These are phyloP conservation scores for Alternaria sp. DNA, from an alignment of 2,329 filamentous ascomycete genomes.

Conservation along the genomic window DNA sequence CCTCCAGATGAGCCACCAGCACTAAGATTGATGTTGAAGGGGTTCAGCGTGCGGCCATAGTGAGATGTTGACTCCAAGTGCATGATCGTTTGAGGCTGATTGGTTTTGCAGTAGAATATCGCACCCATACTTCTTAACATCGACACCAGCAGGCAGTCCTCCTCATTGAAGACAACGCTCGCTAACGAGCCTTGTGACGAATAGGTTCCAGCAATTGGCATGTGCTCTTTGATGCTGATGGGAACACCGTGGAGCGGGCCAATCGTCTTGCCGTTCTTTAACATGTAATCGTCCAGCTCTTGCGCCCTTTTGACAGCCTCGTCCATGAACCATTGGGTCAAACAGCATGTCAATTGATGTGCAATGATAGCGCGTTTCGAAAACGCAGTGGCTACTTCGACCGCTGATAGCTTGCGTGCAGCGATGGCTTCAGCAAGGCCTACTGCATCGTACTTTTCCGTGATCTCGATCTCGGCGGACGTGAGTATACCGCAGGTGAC, in stretches of 20 bases:
- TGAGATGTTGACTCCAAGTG: constrained; percentile 63
- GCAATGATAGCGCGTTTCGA: constrained; percentile 27
- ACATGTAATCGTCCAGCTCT: constrained; percentile 53
- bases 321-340: constrained; percentile 30
- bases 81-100: constrained; percentile 60
- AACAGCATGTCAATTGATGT: constrained; percentile 24
- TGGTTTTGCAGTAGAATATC: constrained; percentile 59
- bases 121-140: constrained; percentile 61
- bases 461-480: constrained; percentile 56
- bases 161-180: constrained; percentile 54
- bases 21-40: constrained; percentile 53
- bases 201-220: constrained; percentile 57
- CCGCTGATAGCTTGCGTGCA: constrained; percentile 44
- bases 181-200: constrained; percentile 62
- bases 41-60: constrained; percentile 51
- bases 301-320: constrained; percentile 24
- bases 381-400: constrained; percentile 44
- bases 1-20: constrained; percentile 55
- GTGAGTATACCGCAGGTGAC: constrained; percentile 53
- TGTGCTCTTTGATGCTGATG: constrained; percentile 60
- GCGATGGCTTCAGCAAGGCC: constrained; percentile 52
- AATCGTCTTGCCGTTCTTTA: constrained; percentile 24
- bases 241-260: constrained; percentile 58
- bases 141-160: constrained; percentile 62
- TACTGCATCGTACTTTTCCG: constrained; percentile 54